phyloP scores from a whole-genome alignment of 371 early-diverging fungal species.

The Mortierella sp. region DNA sequence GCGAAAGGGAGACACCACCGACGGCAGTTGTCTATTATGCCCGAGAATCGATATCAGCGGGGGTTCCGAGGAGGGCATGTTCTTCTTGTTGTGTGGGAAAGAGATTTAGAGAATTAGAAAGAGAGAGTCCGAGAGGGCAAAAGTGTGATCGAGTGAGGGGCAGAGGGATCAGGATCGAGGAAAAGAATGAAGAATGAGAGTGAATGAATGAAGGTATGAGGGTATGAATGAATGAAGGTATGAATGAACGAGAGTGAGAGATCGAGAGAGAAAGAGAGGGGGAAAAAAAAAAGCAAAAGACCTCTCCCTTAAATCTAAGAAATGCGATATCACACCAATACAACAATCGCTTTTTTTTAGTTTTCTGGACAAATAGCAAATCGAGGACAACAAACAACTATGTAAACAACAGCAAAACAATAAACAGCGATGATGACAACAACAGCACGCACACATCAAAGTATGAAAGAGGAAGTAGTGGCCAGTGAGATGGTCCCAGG shows the following conservation, averaged over 20 bases:
- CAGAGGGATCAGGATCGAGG: neutral
- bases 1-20: constrained; percentile 21
- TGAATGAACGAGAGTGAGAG: neutral
- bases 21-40: neutral
- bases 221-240: constrained; percentile 8
- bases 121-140: neutral
- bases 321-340: too few relatives aligned
- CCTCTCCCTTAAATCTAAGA: too few relatives aligned
- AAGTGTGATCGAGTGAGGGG: neutral
- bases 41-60: neutral
- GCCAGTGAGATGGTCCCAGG: neutral
- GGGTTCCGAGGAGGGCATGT: neutral
- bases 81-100: neutral
- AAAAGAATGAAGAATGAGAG: neutral
- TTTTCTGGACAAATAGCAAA: too few relatives aligned
- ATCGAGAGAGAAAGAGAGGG: neutral
- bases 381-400: too few relatives aligned
- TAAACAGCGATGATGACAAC: too few relatives aligned
- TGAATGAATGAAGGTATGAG: neutral
- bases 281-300: neutral
- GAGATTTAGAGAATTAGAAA: neutral
- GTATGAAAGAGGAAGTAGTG: too few relatives aligned
- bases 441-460: too few relatives aligned
- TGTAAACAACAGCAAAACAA: too few relatives aligned
- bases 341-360: too few relatives aligned